Conservation (phyloP, 306 rosid genomes). For the Spatholobus suberectus region DNA sequence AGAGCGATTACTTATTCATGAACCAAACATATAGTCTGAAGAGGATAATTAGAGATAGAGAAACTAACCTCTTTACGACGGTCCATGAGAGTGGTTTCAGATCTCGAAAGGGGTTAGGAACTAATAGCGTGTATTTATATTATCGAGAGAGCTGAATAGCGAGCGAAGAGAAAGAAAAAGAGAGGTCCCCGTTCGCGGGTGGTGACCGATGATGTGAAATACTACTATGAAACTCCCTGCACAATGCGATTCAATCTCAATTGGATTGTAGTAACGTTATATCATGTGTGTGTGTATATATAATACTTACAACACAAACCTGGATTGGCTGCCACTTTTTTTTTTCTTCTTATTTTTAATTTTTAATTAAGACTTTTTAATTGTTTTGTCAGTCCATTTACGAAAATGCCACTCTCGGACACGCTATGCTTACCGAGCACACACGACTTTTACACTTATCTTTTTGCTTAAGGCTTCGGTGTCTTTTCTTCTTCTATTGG, state of each 20-base stretch:
- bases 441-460: not conserved
- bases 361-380: not conserved
- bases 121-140: not conserved
- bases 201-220: not conserved
- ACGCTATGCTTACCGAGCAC: conserved; percentile 15
- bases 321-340: not conserved
- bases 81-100: conserved; percentile 62
- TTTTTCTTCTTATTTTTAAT: not conserved
- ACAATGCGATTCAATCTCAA: not conserved
- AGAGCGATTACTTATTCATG: not conserved
- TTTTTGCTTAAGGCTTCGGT: not conserved
- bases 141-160: not conserved
- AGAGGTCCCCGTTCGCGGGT: conserved; percentile 3
- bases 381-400: not conserved
- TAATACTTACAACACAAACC: not conserved
- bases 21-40: conserved; percentile 29
- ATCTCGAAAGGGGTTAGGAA: not conserved
- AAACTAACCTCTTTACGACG: conserved; percentile 76
- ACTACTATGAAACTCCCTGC: not conserved
- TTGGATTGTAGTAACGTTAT: not conserved
- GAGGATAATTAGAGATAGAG: not conserved
- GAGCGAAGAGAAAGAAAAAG: not conserved
- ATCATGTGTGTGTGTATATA: not conserved
- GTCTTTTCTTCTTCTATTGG: not conserved
- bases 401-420: not conserved